phyloP scores from a whole-genome alignment of 2,329 filamentous ascomycete genomes.

The Dothistroma pini region DNA sequence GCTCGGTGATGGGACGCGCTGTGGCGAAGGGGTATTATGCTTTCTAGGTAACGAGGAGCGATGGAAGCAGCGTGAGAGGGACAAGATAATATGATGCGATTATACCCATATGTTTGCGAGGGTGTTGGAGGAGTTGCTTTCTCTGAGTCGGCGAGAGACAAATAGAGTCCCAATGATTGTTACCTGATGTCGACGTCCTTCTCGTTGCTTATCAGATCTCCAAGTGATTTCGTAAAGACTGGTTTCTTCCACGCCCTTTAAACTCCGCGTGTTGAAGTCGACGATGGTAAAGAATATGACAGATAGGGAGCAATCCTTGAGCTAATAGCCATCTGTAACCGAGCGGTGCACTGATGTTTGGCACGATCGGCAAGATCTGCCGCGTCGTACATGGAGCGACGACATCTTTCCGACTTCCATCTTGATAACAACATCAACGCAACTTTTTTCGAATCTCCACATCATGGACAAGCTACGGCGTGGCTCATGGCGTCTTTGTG shows the following conservation, averaged over 20 bases:
- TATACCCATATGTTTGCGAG: conserved; percentile 1
- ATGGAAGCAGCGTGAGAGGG: not conserved
- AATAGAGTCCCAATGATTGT: not conserved
- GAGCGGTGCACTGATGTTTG: not conserved
- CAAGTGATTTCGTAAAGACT: too few relatives aligned
- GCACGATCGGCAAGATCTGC: not conserved
- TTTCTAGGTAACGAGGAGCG: not conserved
- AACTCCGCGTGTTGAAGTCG: too few relatives aligned
- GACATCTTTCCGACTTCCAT: not conserved
- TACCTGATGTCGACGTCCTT: not conserved
- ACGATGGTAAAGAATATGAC: too few relatives aligned
- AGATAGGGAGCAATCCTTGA: not conserved
- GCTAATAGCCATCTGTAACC: not conserved
- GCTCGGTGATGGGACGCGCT: not conserved
- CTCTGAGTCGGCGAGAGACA: too few relatives aligned
- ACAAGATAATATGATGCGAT: not conserved
- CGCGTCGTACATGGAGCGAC: not conserved
- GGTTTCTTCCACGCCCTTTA: too few relatives aligned
- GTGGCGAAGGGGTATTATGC: not conserved
- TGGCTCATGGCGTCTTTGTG: too few relatives aligned
- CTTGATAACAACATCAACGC: not conserved
- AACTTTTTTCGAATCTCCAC: not conserved
- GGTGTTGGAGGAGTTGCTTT: not conserved
- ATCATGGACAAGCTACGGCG: too few relatives aligned
- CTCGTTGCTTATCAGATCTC: not conserved